Conservation (phyloP, 2,329 filamentous ascomycete genomes). For the Cytospora piceicola region DNA sequence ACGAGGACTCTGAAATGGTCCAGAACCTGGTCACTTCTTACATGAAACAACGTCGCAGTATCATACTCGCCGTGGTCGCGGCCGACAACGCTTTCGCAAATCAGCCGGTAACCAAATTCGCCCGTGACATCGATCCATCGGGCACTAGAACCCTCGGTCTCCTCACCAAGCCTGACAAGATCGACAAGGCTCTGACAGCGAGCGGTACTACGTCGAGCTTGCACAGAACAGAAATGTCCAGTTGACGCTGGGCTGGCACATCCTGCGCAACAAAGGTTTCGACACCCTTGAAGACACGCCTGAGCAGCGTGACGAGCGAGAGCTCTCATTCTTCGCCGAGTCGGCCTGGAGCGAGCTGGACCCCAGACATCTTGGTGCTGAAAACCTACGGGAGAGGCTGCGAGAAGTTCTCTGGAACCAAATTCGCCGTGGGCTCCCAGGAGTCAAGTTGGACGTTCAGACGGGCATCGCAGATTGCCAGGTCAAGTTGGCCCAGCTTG, state of each 20-base stretch:
- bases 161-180: conserved; percentile 60
- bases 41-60: conserved; percentile 58
- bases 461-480: conserved; percentile 41
- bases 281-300: conserved; percentile 40
- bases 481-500: conserved; percentile 49
- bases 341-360: conserved; percentile 45
- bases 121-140: conserved; percentile 43
- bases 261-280: conserved; percentile 52
- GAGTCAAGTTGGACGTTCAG: conserved; percentile 49
- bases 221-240: conserved; percentile 51
- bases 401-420: conserved; percentile 55
- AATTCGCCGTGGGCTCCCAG: conserved; percentile 51
- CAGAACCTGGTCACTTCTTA: conserved; percentile 55
- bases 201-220: conserved; percentile 45
- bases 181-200: conserved; percentile 43
- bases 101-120: conserved; percentile 58
- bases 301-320: conserved; percentile 44
- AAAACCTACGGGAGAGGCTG: conserved; percentile 50
- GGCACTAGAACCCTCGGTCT: conserved; percentile 56
- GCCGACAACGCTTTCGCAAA: conserved; percentile 62
- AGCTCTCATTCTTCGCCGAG: conserved; percentile 49
- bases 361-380: conserved; percentile 49
- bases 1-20: conserved; percentile 50
- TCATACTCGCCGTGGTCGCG: conserved; percentile 63
- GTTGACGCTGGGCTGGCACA: conserved; percentile 58